Evolutionary conservation across 1,284 basidiomycete genomes (phyloP).

Genomic region (Trametes polyzona): DNA sequence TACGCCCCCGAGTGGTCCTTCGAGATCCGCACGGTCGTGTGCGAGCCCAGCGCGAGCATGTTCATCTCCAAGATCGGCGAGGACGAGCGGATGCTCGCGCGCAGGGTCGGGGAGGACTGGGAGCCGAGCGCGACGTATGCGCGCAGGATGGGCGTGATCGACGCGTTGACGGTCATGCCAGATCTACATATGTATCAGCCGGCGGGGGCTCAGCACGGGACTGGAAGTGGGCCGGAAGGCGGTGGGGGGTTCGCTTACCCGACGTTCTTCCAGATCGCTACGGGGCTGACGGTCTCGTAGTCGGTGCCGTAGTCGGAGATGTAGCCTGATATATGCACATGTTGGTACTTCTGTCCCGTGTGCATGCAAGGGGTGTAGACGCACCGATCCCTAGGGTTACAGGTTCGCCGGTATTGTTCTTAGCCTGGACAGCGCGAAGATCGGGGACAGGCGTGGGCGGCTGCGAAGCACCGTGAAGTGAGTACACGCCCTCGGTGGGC

Average conservation of each 20-base stretch:
- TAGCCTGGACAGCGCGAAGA: neutral
- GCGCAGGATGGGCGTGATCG: constrained; percentile 12
- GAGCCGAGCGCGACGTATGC: constrained; percentile 10
- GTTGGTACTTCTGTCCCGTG: neutral
- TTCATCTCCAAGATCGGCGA: constrained; percentile 8
- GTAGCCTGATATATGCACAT: constrained; percentile 4
- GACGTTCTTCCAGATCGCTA: constrained; percentile 8
- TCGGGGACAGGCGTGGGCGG: neutral
- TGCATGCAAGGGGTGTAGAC: neutral
- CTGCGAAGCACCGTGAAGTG: no score
- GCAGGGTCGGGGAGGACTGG: neutral
- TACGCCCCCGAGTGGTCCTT: constrained; percentile 2
- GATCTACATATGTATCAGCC: neutral
- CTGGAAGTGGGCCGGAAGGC: neutral
- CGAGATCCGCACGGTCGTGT: neutral
- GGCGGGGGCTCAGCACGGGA: neutral
- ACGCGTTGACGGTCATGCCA: neutral
- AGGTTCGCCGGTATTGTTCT: constrained; percentile 1
- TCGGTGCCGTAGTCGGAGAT: constrained; percentile 4
- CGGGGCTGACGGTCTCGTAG: constrained; percentile 8
- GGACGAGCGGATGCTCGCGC: neutral
- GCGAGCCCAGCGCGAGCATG: neutral
- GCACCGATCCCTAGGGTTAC: neutral
- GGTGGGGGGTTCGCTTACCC: neutral
- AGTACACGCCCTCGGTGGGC: no score